Percentiles rank a stretch among this genome's conserved stretches.
Evolutionary conservation across 768 basidiomycete genomes (phyloP).

Genomic region (Pleurotus djamor): DNA sequence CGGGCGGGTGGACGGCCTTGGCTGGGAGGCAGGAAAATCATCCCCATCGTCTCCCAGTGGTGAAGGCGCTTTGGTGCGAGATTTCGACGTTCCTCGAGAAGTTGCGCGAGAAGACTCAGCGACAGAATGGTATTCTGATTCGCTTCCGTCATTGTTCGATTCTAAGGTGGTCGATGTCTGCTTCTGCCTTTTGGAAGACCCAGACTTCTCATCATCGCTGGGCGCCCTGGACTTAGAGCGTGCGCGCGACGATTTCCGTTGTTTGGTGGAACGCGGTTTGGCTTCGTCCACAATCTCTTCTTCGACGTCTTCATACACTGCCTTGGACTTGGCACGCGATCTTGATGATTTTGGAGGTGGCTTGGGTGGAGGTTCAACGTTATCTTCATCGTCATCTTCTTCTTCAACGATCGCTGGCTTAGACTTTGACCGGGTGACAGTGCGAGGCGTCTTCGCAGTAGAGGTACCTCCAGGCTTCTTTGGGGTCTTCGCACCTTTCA

Average conservation of each 20-base stretch:
- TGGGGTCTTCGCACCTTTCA: conserved; percentile 6
- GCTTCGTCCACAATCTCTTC: conserved; percentile 2
- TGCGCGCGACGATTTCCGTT: conserved; percentile 13
- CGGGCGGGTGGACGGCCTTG: neutral
- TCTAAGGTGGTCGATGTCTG: neutral
- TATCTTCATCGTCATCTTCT: conserved; percentile 12
- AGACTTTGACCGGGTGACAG: conserved; percentile 4
- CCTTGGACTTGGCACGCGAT: conserved; percentile 6
- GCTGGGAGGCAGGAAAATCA: neutral
- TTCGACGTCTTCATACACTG: conserved; percentile 20
- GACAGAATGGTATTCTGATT: conserved; percentile 10
- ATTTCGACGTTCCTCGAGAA: conserved; percentile 6
- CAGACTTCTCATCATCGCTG: neutral
- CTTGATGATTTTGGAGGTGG: conserved; percentile 8
- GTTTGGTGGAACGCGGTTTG: conserved; percentile 8
- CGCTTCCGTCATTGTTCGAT: neutral
- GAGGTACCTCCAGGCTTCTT: neutral
- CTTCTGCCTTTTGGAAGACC: conserved; percentile 1
- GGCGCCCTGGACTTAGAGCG: conserved; percentile 14
- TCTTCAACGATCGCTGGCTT: conserved; percentile 6
- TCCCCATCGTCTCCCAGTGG: conserved; percentile 10
- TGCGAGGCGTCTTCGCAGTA: conserved; percentile 2
- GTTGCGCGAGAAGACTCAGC: conserved; percentile 6
- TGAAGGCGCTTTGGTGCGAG: neutral
- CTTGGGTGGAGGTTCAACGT: conserved; percentile 8